Percentiles rank a stretch among this genome's conserved stretches.
Conservation (phyloP, 192 early-diverging fungal genomes). For the Globomyces pollinis-pini region DNA sequence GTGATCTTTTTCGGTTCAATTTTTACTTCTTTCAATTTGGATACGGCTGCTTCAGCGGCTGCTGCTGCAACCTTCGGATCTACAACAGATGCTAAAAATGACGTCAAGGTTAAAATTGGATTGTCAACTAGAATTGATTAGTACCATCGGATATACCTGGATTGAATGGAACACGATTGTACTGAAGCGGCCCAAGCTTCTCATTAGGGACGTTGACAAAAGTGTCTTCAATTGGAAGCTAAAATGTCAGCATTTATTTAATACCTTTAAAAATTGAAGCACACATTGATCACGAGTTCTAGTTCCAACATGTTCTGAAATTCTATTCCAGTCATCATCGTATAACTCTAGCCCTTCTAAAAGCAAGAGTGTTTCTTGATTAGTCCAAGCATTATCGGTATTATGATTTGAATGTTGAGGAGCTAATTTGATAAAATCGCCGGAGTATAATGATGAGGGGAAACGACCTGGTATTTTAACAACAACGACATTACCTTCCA, state of each 20-base stretch:
- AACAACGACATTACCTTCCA: no score
- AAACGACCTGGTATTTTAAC: no score
- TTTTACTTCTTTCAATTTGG: constrained; percentile 42
- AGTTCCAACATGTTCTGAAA: constrained; percentile 89
- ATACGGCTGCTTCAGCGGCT: constrained; percentile 77
- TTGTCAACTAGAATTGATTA: constrained; percentile 63
- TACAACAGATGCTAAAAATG: constrained; percentile 80
- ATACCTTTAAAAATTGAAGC: constrained; percentile 58
- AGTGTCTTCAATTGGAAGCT: constrained; percentile 81
- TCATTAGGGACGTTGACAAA: constrained; percentile 37
- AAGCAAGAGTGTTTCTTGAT: constrained; percentile 77
- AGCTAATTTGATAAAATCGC: constrained; percentile 82
- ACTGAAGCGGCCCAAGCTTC: constrained; percentile 59
- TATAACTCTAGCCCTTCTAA: constrained; percentile 91
- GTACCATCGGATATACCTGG: neutral
- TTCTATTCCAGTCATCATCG: constrained; percentile 88
- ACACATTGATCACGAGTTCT: constrained; percentile 87
- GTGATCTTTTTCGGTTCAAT: no score
- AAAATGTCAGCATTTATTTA: constrained; percentile 18
- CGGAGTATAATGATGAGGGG: constrained; percentile 67
- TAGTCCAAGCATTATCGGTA: constrained; percentile 58
- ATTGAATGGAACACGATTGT: constrained; percentile 60
- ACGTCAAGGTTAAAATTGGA: constrained; percentile 83
- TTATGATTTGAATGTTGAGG: constrained; percentile 13
- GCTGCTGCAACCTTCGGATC: constrained; percentile 80